phyloP scores from a whole-genome alignment of 2,329 filamentous ascomycete genomes.

The Lachnellula subtilissima region DNA sequence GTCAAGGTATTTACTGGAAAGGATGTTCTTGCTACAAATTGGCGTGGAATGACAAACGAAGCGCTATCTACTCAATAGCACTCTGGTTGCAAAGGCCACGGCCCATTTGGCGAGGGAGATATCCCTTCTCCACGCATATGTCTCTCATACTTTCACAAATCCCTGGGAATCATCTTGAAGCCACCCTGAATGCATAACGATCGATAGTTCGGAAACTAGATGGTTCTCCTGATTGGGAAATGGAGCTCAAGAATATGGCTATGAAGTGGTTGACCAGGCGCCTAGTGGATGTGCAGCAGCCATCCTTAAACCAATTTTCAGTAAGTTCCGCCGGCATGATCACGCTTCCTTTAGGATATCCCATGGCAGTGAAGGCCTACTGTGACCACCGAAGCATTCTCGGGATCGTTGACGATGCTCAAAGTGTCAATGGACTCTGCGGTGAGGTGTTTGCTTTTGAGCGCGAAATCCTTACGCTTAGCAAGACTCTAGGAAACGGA shows the following conservation, averaged over 20 bases:
- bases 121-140: neutral
- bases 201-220: slow-evolving; percentile 56
- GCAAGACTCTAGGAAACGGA: slow-evolving; percentile 58
- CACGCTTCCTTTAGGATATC: slow-evolving; percentile 53
- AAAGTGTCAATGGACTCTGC: slow-evolving; percentile 52
- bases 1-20: slow-evolving; percentile 61
- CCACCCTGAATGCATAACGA: slow-evolving; percentile 56
- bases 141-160: slow-evolving; percentile 30
- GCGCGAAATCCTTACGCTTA: slow-evolving; percentile 55
- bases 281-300: slow-evolving; percentile 53
- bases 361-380: slow-evolving; percentile 49
- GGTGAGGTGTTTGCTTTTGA: slow-evolving; percentile 57
- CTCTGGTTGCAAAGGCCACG: slow-evolving; percentile 44
- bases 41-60: slow-evolving; percentile 56
- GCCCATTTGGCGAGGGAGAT: slow-evolving; percentile 29
- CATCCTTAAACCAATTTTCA: slow-evolving; percentile 54
- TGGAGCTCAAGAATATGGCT: slow-evolving; percentile 57
- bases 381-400: slow-evolving; percentile 53
- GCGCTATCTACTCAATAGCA: slow-evolving; percentile 50
- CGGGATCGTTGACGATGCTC: slow-evolving; percentile 55
- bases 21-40: slow-evolving; percentile 54
- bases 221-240: slow-evolving; percentile 60
- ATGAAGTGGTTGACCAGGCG: slow-evolving; percentile 54
- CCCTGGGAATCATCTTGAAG: slow-evolving; percentile 54
- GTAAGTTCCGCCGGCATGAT: slow-evolving; percentile 51